Evolutionary conservation across 2,329 filamentous ascomycete genomes (phyloP).

Genomic region (Chalaropsis thielavioides): DNA sequence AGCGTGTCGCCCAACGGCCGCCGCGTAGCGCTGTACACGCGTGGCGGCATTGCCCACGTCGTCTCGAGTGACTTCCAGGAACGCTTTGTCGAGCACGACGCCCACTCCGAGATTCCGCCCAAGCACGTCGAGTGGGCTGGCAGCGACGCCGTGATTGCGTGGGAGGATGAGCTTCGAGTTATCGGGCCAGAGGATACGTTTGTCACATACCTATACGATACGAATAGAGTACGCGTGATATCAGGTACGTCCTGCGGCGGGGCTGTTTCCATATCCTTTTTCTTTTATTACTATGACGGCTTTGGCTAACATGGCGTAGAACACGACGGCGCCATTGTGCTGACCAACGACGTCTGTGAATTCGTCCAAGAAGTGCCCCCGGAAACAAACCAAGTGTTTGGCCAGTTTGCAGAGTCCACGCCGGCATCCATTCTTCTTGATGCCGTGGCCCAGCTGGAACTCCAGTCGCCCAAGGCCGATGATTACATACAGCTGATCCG

Average conservation of each 20-base stretch:
- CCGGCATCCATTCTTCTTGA: conserved; percentile 87
- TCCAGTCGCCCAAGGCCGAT: conserved; percentile 90
- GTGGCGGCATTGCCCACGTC: conserved; percentile 74
- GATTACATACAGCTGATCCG: conserved; percentile 94
- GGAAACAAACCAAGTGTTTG: conserved; percentile 77
- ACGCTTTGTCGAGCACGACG: conserved; percentile 81
- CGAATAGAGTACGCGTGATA: conserved; percentile 72
- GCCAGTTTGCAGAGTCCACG: conserved; percentile 73
- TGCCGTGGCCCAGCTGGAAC: conserved; percentile 78
- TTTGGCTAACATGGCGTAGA: conserved; percentile 27
- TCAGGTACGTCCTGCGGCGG: conserved; percentile 44
- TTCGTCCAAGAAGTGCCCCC: conserved; percentile 89
- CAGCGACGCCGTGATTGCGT: conserved; percentile 84
- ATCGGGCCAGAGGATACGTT: conserved; percentile 72
- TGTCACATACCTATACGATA: conserved; percentile 74
- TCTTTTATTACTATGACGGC: background rate
- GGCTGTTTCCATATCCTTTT: background rate
- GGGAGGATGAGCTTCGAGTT: conserved; percentile 95
- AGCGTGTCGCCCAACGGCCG: conserved; percentile 82
- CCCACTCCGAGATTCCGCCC: conserved; percentile 68
- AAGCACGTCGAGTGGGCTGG: conserved; percentile 93
- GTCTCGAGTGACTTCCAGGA: conserved; percentile 93
- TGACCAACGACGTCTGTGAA: conserved; percentile 91
- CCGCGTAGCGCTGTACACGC: conserved; percentile 75
- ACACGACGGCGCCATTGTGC: conserved; percentile 70